Base-by-base conservation (phyloP, 768 basidiomycete genomes). In the Collybia sordida region DNA sequence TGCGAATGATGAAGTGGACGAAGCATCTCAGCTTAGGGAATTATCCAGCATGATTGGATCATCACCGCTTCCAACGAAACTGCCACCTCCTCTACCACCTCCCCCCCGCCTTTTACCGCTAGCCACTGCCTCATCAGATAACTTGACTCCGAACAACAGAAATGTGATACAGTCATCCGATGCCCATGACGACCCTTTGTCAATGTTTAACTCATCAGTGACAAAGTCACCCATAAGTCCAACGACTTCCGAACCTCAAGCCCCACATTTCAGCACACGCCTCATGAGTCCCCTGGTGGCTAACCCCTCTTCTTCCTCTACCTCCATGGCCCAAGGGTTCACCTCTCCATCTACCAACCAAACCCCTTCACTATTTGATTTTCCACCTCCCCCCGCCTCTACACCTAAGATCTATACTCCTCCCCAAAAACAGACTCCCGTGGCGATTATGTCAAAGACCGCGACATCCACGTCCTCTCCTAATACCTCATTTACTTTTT, bases 41-140 rank as follows among this genome's bases (percentile, higher is more conserved):
- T 61, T 83, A 15, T 67, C 72, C 22, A 65, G 60, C 49, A 69
- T 76, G 66, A 68, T 76, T 19, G 66, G 66, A 46, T 69, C 79
- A 14, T 63, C 77, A 23, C 50, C 75, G 12, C 62, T 77, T 36
- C 73, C 77, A 3, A 64, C 65, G 1, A 56, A 65, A 27, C 62
- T 83, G 45, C 79, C 80, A 18, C 74, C 79, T 9, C 79, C 73
- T 6, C 68, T 73, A 38, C 64, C 69, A n/a, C 72, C 70, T 40
- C 68, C 71, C 7, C 67, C 66, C 15, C 56, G 45, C 23, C 58
- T 66, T 14, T 31, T 31, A 51, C 59, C 57, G 57, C 22, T 59
- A 39, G 23, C 42, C 27, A 42, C 27, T 31, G 19, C 25, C 35
- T n/a, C 46, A 46, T 24, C 49, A 25, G 22, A 36, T 43, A 34